These are phyloP conservation scores for Penicillium sp. DNA, from an alignment of 2,329 filamentous ascomycete species.

Conservation along the genomic window DNA sequence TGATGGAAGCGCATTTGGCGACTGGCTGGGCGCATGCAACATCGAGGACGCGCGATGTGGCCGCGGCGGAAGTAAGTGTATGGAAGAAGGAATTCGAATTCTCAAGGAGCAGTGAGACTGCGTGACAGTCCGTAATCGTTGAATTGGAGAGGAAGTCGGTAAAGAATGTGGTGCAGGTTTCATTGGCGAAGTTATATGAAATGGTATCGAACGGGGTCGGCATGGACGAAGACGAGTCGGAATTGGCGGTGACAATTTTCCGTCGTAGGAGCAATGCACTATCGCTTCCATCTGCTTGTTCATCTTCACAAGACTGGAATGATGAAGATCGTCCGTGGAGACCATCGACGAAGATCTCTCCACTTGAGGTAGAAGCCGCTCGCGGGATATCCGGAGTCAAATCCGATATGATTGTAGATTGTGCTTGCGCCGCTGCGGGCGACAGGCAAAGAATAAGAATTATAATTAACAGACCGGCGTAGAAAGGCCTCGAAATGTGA, in stretches of 20 bases:
- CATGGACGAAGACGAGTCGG: constrained; percentile 37
- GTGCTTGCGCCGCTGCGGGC: constrained; percentile 16
- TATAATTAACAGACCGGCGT: constrained; percentile 27
- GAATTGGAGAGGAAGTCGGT: constrained; percentile 66
- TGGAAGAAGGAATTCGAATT: constrained; percentile 86
- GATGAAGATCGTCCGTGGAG: constrained; percentile 18
- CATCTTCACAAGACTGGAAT: constrained; percentile 5
- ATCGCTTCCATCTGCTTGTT: background rate
- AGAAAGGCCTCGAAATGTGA: constrained; percentile 6
- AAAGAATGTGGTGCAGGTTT: constrained; percentile 62
- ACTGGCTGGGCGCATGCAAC: constrained; percentile 73
- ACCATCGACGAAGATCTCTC: constrained; percentile 21
- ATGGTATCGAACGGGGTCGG: constrained; percentile 71
- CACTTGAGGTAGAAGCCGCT: constrained; percentile 20
- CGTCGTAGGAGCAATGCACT: constrained; percentile 3
- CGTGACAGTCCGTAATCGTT: constrained; percentile 75
- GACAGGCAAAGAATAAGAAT: constrained; percentile 24
- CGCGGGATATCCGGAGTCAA: constrained; percentile 3
- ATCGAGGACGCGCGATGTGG: constrained; percentile 78
- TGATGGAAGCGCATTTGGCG: constrained; percentile 66
- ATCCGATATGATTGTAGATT: constrained; percentile 9
- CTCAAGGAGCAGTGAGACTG: constrained; percentile 82
- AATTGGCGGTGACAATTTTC: constrained; percentile 12
- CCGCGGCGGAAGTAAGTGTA: constrained; percentile 69
- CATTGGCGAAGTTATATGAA: constrained; percentile 63